Percentiles rank a stretch among this genome's conserved stretches.
These are phyloP conservation scores for Ophiostoma populinum DNA, from an alignment of 2,329 filamentous ascomycete species.

Conservation along the genomic window DNA sequence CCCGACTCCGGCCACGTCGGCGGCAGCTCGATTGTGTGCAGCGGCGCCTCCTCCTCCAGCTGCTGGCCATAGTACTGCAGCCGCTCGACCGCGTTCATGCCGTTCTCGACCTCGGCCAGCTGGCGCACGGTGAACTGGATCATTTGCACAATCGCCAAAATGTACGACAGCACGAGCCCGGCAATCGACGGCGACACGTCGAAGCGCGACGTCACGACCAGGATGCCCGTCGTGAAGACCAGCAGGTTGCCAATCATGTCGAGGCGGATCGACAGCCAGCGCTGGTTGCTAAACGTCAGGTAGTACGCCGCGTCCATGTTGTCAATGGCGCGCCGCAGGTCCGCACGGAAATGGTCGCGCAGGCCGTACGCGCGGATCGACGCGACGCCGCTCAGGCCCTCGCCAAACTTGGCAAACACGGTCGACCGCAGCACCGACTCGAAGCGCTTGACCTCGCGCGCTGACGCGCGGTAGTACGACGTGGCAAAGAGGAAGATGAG, in stretches of 20 bases:
- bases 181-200: conserved; percentile 67
- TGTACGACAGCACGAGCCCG: conserved; percentile 82
- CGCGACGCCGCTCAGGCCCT: conserved; percentile 68
- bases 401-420: conserved; percentile 82
- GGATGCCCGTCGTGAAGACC: conserved; percentile 73
- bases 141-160: conserved; percentile 85
- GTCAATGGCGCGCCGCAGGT: conserved; percentile 60
- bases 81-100: conserved; percentile 93
- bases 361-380: conserved; percentile 84
- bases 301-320: conserved; percentile 92
- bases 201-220: conserved; percentile 86
- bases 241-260: conserved; percentile 71
- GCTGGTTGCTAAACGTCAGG: conserved; percentile 85
- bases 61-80: conserved; percentile 76
- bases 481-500: conserved; percentile 67
- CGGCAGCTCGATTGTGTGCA: conserved; percentile 57
- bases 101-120: conserved; percentile 88
- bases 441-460: conserved; percentile 85
- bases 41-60: conserved; percentile 76
- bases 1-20: conserved; percentile 73
- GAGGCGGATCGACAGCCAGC: conserved; percentile 75
- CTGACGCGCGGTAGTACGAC: conserved; percentile 77
- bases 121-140: conserved; percentile 91
- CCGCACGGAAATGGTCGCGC: conserved; percentile 52
- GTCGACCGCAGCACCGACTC: conserved; percentile 75